phyloP scores from a whole-genome alignment of 768 basidiomycete genomes.

The Tephrocybe sp. region DNA sequence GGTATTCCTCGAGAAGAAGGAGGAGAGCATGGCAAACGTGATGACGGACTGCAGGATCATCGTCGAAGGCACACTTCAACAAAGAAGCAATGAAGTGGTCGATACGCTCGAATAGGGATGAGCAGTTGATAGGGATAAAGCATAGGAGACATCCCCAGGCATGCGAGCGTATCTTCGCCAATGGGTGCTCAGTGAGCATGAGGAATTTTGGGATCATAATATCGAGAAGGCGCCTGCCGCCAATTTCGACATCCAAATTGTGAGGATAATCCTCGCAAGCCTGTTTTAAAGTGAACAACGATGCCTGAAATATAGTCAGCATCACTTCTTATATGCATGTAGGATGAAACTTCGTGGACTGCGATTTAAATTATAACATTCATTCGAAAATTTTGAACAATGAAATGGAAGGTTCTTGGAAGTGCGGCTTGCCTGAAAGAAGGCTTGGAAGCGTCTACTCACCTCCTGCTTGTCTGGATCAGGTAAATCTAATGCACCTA shows the following conservation, averaged over 20 bases:
- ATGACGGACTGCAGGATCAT: slow-evolving; percentile 89
- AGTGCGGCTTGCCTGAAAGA: not conserved
- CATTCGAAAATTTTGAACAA: not conserved
- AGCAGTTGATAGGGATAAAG: slow-evolving; percentile 84
- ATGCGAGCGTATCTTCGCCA: slow-evolving; percentile 88
- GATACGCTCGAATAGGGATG: slow-evolving; percentile 88
- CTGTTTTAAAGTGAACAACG: slow-evolving; percentile 92
- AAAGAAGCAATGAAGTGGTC: slow-evolving; percentile 91
- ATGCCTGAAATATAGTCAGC: slow-evolving; percentile 52
- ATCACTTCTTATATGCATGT: slow-evolving; percentile 4
- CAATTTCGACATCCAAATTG: slow-evolving; percentile 92
- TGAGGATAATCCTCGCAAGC: slow-evolving; percentile 96
- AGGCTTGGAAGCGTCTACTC: slow-evolving; percentile 26
- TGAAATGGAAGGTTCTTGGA: not conserved
- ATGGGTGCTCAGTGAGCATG: slow-evolving; percentile 79
- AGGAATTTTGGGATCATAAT: slow-evolving; percentile 98
- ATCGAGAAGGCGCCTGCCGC: slow-evolving; percentile 90
- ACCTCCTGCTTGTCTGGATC: slow-evolving; percentile 88
- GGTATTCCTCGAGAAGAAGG: slow-evolving; percentile 86
- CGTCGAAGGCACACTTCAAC: slow-evolving; percentile 94
- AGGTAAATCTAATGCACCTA: slow-evolving; percentile 73
- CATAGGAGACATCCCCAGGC: slow-evolving; percentile 94
- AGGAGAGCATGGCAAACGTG: slow-evolving; percentile 97
- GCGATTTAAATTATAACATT: not conserved
- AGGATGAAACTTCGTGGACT: not conserved